Conservation (phyloP, 495 filamentous ascomycete species). For the Penicillium salamii region DNA sequence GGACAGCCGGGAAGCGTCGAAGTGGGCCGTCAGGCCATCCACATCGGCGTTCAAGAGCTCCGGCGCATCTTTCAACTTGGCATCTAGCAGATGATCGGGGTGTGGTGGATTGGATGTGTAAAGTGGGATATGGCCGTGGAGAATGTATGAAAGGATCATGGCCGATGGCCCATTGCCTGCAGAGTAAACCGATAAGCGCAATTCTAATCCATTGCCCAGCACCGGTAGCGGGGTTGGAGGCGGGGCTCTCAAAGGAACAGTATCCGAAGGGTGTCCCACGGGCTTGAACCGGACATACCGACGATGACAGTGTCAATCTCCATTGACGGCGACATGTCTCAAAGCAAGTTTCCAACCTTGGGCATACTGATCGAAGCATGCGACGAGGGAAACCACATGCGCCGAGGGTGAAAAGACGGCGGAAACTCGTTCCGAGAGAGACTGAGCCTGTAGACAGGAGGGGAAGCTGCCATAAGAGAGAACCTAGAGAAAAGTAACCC, state of each 20-base stretch:
- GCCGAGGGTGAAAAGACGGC: not conserved
- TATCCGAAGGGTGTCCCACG: slow-evolving; percentile 5
- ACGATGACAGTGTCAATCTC: slow-evolving; percentile 48
- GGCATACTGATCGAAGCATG: slow-evolving; percentile 35
- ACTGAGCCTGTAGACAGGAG: slow-evolving; percentile 6
- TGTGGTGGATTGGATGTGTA: slow-evolving; percentile 55
- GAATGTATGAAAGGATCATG: slow-evolving; percentile 64
- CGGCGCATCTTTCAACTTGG: slow-evolving; percentile 45
- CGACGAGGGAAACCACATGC: slow-evolving; percentile 4
- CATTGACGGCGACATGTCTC: slow-evolving; percentile 36
- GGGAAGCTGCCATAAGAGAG: slow-evolving; percentile 20
- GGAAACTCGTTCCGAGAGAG: not conserved
- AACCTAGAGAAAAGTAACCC: slow-evolving; percentile 4
- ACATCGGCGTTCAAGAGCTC: slow-evolving; percentile 48
- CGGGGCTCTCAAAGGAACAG: slow-evolving; percentile 4
- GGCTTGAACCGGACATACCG: slow-evolving; percentile 31
- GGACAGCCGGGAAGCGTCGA: slow-evolving; percentile 56
- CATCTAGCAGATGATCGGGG: slow-evolving; percentile 58
- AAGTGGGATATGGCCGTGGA: slow-evolving; percentile 62
- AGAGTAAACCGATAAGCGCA: slow-evolving; percentile 3
- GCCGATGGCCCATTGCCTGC: slow-evolving; percentile 64
- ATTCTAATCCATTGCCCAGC: not conserved
- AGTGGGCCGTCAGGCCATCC: slow-evolving; percentile 55
- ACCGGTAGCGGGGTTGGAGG: slow-evolving; percentile 8
- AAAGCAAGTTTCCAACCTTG: slow-evolving; percentile 27